phyloP scores from a whole-genome alignment of 1,284 basidiomycete species.

The Puccinia coronata region DNA sequence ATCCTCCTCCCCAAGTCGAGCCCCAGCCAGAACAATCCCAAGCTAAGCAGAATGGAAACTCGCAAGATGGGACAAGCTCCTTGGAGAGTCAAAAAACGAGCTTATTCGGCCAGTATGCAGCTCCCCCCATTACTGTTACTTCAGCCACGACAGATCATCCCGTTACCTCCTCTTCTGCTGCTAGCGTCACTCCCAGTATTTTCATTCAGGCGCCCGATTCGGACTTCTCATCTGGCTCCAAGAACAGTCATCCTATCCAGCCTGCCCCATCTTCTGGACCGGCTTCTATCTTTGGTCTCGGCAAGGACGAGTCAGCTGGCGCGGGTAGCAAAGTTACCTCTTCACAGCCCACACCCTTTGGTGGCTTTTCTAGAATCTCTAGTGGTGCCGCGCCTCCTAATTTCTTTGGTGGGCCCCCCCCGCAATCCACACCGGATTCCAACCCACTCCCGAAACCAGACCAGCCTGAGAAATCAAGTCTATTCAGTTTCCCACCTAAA shows the following conservation, averaged over 20 bases:
- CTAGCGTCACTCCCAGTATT: not conserved
- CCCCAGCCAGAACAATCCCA: not conserved
- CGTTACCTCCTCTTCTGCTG: not conserved
- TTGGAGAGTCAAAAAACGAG: not conserved
- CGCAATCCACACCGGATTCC: not conserved
- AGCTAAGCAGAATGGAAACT: not conserved
- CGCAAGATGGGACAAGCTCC: not conserved
- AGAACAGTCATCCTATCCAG: not conserved
- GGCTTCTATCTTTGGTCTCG: not conserved
- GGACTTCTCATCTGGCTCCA: not conserved
- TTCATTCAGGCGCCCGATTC: not conserved
- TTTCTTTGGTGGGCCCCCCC: slow-evolving; percentile 13
- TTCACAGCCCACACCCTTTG: slow-evolving; percentile 1
- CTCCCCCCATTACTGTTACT: not conserved
- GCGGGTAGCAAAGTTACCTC: not conserved
- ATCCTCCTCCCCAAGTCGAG: slow-evolving; percentile 5
- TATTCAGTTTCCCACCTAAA: not conserved
- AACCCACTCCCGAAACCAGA: not conserved
- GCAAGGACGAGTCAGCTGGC: not conserved
- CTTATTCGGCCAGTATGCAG: not conserved
- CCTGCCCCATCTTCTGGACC: not conserved
- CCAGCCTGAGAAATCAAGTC: slow-evolving; percentile 13
- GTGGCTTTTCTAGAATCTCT: slow-evolving; percentile 23
- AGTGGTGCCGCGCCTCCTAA: slow-evolving; percentile 25
- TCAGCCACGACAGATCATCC: not conserved